phyloP scores from a whole-genome alignment of 495 filamentous ascomycete genomes.

The Neurospora sp. region DNA sequence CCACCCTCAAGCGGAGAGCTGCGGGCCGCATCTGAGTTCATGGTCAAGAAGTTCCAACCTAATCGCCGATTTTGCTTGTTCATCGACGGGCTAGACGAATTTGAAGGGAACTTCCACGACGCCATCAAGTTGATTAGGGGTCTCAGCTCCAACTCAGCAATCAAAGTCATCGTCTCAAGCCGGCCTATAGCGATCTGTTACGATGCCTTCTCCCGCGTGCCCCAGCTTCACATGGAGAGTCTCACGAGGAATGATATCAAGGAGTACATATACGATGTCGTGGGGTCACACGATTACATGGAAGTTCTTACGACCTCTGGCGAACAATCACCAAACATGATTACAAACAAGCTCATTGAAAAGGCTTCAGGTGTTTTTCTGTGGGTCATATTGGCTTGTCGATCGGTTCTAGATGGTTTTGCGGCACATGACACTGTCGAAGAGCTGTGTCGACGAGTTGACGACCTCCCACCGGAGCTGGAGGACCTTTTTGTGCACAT shows the following conservation, averaged over 20 bases:
- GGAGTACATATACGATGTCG: not conserved
- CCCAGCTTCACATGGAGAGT: not conserved
- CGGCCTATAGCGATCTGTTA: not conserved
- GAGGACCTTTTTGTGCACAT: constrained; percentile 20
- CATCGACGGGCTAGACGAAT: constrained; percentile 32
- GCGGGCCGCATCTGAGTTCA: not conserved
- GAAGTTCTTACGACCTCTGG: not conserved
- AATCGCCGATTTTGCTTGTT: constrained; percentile 9
- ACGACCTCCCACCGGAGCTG: constrained; percentile 18
- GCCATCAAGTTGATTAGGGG: not conserved
- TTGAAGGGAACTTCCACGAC: not conserved
- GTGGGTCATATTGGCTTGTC: constrained; percentile 22
- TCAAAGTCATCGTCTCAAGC: not conserved
- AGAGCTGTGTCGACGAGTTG: constrained; percentile 12
- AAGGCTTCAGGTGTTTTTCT: constrained; percentile 30
- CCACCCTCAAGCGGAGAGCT: not conserved
- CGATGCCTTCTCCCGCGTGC: not conserved
- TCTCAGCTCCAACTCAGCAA: not conserved
- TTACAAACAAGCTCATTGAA: not conserved
- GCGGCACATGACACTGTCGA: constrained; percentile 3
- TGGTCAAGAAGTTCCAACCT: not conserved
- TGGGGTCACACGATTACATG: not conserved
- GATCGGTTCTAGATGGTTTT: constrained; percentile 12
- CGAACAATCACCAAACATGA: not conserved
- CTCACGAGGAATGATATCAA: not conserved